Conservation (phyloP, 192 early-diverging fungal genomes). For the Gryganskiella cystojenkinii region DNA sequence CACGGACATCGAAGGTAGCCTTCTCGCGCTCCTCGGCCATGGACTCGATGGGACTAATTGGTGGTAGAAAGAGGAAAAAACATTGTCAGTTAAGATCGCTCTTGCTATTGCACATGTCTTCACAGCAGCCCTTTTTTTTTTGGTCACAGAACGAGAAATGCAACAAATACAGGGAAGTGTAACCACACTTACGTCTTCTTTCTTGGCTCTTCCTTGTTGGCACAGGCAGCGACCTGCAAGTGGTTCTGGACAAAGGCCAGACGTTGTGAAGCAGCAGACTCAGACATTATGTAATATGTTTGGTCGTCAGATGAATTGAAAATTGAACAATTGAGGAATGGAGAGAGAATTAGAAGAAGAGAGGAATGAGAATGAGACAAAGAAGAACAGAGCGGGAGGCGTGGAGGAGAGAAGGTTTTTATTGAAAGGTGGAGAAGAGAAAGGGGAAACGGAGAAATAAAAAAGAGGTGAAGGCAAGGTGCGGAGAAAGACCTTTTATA, state of each 20-base stretch:
- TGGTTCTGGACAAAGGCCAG: slow-evolving; percentile 46
- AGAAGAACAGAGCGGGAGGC: too few species aligned
- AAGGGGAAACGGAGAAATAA: slow-evolving; percentile 5
- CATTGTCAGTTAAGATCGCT: neutral
- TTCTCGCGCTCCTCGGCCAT: slow-evolving; percentile 81
- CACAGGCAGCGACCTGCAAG: slow-evolving; percentile 42
- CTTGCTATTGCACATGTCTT: too few species aligned
- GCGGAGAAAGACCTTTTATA: slow-evolving; percentile 13
- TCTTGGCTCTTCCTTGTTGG: slow-evolving; percentile 32
- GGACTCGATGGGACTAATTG: slow-evolving; percentile 37
- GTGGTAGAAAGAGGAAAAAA: neutral
- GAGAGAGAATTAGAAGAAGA: neutral
- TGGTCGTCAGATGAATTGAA: neutral
- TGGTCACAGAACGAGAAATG: neutral
- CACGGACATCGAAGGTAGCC: slow-evolving; percentile 80
- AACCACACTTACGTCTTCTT: slow-evolving; percentile 45
- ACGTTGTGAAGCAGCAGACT: slow-evolving; percentile 43
- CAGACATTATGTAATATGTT: slow-evolving; percentile 22
- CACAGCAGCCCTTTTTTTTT: neutral
- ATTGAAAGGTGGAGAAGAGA: neutral
- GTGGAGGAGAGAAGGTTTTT: too few species aligned
- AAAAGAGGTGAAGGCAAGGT: neutral
- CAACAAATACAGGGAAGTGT: neutral
- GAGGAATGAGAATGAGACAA: neutral
- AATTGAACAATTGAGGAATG: neutral